Percentiles rank a stretch among this genome's conserved stretches.
Evolutionary conservation across 2,329 filamentous ascomycete species (phyloP).

Genomic region (Ploettnerulaceae sp.): DNA sequence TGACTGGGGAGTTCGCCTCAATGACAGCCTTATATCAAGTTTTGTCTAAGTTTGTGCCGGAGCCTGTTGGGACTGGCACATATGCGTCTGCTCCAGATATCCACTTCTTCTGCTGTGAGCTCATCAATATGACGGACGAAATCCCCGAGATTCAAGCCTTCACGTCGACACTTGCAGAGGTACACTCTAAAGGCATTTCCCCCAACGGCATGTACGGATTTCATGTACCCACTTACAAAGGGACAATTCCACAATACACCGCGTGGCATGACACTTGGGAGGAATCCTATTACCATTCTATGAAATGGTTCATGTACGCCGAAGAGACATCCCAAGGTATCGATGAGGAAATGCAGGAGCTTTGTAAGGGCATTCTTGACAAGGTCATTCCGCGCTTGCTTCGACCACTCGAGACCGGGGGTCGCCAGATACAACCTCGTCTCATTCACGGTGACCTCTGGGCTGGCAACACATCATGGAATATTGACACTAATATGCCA

Average conservation of each 20-base stretch:
- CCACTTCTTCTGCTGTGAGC: neutral
- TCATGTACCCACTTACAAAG: neutral
- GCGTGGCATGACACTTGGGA: neutral
- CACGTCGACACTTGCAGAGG: neutral
- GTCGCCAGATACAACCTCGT: neutral
- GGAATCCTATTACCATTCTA: neutral
- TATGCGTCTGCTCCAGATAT: neutral
- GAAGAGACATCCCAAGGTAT: neutral
- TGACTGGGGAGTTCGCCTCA: neutral
- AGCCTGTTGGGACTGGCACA: neutral
- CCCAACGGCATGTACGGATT: neutral
- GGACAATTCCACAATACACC: neutral
- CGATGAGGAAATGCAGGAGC: neutral
- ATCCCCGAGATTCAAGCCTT: neutral
- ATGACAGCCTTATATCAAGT: neutral
- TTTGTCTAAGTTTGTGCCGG: neutral
- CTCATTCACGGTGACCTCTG: slow-evolving; percentile 1
- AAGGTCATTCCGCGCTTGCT: neutral
- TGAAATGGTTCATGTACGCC: neutral
- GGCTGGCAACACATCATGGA: neutral
- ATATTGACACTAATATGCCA: neutral
- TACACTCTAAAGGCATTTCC: neutral
- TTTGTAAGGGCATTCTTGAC: neutral
- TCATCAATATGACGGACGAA: neutral
- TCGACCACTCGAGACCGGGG: neutral